Evolutionary conservation across 75 land plant species (phyloP).

Genomic region (Picea sitchensis): DNA sequence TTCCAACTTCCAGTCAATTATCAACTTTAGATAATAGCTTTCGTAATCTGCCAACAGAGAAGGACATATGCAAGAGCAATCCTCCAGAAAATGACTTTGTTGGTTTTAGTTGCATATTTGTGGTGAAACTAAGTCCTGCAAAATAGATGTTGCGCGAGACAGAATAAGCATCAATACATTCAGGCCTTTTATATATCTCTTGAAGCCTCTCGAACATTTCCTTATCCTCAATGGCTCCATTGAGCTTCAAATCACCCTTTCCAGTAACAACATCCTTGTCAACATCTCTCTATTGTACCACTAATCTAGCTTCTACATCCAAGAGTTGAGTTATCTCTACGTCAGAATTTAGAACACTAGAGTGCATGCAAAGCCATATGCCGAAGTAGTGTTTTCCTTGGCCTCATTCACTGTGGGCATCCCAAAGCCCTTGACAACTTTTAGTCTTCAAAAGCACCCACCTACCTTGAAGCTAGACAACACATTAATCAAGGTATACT

Average conservation of each 20-base stretch:
- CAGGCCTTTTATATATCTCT: conserved; percentile 91
- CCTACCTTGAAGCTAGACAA: too few relatives aligned
- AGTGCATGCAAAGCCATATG: too few relatives aligned
- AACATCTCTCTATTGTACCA: conserved; percentile 65
- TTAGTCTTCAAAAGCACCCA: too few relatives aligned
- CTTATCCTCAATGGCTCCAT: conserved; percentile 35
- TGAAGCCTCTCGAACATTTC: conserved; percentile 76
- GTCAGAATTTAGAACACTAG: conserved; percentile 90
- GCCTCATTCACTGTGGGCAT: too few relatives aligned
- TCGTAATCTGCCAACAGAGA: too few relatives aligned
- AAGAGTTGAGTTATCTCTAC: conserved; percentile 76
- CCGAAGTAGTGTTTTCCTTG: too few relatives aligned
- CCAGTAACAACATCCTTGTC: conserved; percentile 35
- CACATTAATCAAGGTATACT: too few relatives aligned
- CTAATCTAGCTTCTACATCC: conserved; percentile 79
- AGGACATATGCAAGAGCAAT: too few relatives aligned
- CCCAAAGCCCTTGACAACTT: too few relatives aligned
- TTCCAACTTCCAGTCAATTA: too few relatives aligned
- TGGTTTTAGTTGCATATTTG: conserved; percentile 82
- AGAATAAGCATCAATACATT: conserved; percentile 87
- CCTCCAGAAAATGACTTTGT: conserved; percentile 98
- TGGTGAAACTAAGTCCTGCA: conserved; percentile 92
- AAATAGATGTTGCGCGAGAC: conserved; percentile 96
- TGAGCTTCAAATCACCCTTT: conserved; percentile 23
- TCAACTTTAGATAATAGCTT: too few relatives aligned